Conservation (phyloP, 495 filamentous ascomycete genomes). For the Pseudevernia furfuracea region DNA sequence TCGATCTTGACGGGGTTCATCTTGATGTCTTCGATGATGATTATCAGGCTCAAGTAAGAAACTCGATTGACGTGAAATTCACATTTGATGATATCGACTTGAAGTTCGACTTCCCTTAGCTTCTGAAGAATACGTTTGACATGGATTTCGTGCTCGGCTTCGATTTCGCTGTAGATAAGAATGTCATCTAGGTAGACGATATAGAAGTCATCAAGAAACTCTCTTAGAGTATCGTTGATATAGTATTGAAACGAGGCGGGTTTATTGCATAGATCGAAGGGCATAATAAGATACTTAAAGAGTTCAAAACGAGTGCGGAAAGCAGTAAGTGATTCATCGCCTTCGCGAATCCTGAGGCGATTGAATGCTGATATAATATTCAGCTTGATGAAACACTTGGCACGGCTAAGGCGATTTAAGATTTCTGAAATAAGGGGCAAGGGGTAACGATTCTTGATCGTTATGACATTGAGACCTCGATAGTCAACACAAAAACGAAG, state of each 20-base stretch:
- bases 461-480: slow-evolving; percentile 36
- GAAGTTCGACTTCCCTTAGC: slow-evolving; percentile 17
- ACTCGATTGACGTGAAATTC: slow-evolving; percentile 24
- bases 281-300: slow-evolving; percentile 29
- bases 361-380: slow-evolving; percentile 29
- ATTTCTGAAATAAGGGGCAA: slow-evolving; percentile 39
- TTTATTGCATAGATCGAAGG: slow-evolving; percentile 27
- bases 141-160: slow-evolving; percentile 17
- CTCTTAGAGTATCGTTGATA: slow-evolving; percentile 27
- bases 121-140: slow-evolving; percentile 15
- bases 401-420: slow-evolving; percentile 25
- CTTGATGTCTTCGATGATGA: slow-evolving; percentile 21
- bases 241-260: slow-evolving; percentile 27
- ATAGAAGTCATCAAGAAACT: slow-evolving; percentile 1
- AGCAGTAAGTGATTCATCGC: slow-evolving; percentile 32
- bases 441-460: slow-evolving; percentile 37
- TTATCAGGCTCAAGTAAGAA: slow-evolving; percentile 26
- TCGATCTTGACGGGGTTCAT: slow-evolving; percentile 14
- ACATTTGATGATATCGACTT: slow-evolving; percentile 25
- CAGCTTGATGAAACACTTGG: slow-evolving; percentile 36
- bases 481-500: slow-evolving; percentile 33
- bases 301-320: slow-evolving; percentile 31
- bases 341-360: slow-evolving; percentile 23
- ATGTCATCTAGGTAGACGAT: slow-evolving; percentile 14
- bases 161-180: slow-evolving; percentile 21